Base-by-base conservation (phyloP, 306 rosid genomes). In the Citrullus colocynthis region DNA sequence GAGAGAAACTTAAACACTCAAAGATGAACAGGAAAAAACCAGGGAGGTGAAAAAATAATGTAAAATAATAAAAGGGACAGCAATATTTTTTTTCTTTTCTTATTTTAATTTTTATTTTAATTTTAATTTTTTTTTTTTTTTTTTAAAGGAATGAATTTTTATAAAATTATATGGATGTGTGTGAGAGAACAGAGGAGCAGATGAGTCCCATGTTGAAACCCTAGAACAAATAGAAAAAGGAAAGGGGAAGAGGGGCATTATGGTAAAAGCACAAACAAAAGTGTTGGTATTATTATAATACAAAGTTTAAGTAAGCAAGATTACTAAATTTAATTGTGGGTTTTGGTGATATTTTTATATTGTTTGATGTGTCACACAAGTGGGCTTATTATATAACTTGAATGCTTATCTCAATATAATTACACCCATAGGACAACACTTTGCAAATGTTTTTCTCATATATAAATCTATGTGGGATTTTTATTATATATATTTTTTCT, bases 1-100 rank as follows among this genome's bases (percentile, higher is more conserved):
- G 71, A 64, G 59, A 78, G 80, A 64, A 62, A 64, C 74, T 77
- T 77, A 61, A 77, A 41, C 72, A 59, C 32, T 64, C 73, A 49
- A 64, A 63, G 80, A 77, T 21, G 80, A 77, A 77, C 80, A 77
- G 80, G 66, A 63, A 77, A 77, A 67, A 42, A 67, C 49, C 18
- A 9, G 32, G 74, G 70, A 48, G 69, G 69, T 32, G n/a, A 54
- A 76, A 77, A 67, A 67, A 67, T 77, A 77, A 59, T 59, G 73
- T 77, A 77, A 57, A 77, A 77, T 77, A 77, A 77, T 77, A 49
- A 78, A 61, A 78, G 63, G 62, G 49, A 28, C 71, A 13, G 48
- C 41, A 60, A 71, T 65, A 69, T 69, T 10, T 2, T 42, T 32
- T 32, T 30, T 0, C 32, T 30, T 0, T 24, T 24, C 1, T 24